Conservation (phyloP, 2,329 filamentous ascomycete species). For the Xylogone sp. region DNA sequence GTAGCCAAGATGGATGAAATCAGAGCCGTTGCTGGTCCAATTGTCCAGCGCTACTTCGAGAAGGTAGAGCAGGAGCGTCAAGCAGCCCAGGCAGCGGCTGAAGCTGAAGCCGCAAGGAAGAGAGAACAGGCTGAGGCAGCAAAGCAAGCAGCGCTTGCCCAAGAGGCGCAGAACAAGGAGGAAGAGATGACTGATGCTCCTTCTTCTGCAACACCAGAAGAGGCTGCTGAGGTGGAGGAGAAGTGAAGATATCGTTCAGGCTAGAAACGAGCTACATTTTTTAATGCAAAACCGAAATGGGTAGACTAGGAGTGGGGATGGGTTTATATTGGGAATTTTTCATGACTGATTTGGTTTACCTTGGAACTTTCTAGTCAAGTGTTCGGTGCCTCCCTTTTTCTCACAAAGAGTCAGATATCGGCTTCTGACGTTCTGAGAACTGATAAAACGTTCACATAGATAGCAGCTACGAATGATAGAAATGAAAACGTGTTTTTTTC, state of each 20-base stretch:
- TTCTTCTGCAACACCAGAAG: conserved; percentile 47
- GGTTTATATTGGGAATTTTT: not conserved
- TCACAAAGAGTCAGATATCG: not conserved
- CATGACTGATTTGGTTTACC: not conserved
- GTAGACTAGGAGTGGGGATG: not conserved
- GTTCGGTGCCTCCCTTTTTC: not conserved
- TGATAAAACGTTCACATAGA: not conserved
- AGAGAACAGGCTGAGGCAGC: conserved; percentile 42
- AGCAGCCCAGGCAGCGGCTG: conserved; percentile 67
- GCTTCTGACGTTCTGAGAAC: not conserved
- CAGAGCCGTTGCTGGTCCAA: conserved; percentile 81
- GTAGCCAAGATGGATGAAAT: conserved; percentile 95
- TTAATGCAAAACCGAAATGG: not conserved
- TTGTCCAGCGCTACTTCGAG: conserved; percentile 92
- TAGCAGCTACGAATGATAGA: not conserved
- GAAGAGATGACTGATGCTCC: conserved; percentile 61
- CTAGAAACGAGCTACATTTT: not conserved
- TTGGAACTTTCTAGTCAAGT: not conserved
- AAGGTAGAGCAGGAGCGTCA: conserved; percentile 86
- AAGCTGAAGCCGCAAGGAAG: conserved; percentile 42
- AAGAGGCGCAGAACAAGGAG: conserved; percentile 40
- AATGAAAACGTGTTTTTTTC: not conserved
- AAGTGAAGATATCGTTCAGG: conserved; percentile 5
- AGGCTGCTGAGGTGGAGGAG: conserved; percentile 24
- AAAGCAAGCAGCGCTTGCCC: conserved; percentile 43